Base-by-base conservation (phyloP, 768 basidiomycete genomes). In the Hygrophorus russula region DNA sequence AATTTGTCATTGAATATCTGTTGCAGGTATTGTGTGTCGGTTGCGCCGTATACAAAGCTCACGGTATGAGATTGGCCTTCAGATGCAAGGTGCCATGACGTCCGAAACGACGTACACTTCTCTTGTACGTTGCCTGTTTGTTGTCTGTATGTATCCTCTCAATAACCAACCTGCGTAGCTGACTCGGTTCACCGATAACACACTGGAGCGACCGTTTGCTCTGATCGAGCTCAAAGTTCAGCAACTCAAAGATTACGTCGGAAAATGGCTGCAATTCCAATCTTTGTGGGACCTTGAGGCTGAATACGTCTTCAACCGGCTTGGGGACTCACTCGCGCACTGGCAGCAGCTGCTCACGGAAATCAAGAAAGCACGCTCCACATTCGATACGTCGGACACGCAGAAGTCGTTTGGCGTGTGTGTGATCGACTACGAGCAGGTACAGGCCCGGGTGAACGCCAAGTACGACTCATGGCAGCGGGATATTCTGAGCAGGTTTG, bases 401-500 rank as follows among this genome's bases (percentile, higher is more conserved):
- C 81, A 84, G 54, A 89, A 84, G 51, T 77, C 77, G 37, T 96
- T 98, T 56, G 92, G 93, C 1, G 86, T 93, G 8, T 92, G 89
- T 56, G 77, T 93, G 35, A 83, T 99, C 54, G 89, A 97, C 62
- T 99, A 97, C 61, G 94, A 98, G 60, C 93, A 94, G 61, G 96
- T 97, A 19, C 96, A 99, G 63, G 77, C 88, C 36, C 76, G 93
- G 51, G 96, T 99, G 55, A 97, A 97, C 61, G 90, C 93, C 47
- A 98, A 97, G 67, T 99, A 99, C 59, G 96, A 98, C 58, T 70
- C 89, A 14, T 98, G 96, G 94, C 94, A 98, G 68, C 72, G 84
- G 48, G 96, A 99, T 53, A 90, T 99, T 47, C 68, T 97, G 51
- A 82, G 79, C 49, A 72, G 91, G 37, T 98, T 97, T 56, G 94